These are phyloP conservation scores for Tylopilus sp. DNA, from an alignment of 768 basidiomycete genomes.

Conservation along the genomic window DNA sequence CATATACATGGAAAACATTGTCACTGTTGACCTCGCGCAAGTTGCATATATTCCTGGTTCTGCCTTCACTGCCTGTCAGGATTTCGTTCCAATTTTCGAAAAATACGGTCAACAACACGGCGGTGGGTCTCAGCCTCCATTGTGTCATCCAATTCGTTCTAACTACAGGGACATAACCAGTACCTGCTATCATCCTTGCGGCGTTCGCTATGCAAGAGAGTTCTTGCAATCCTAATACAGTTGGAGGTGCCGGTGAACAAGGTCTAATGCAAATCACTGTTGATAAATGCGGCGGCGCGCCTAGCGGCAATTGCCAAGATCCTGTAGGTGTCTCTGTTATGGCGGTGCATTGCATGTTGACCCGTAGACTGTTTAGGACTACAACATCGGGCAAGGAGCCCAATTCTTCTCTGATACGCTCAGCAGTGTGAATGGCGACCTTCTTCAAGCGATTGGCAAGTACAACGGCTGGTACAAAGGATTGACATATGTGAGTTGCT, in stretches of 20 bases:
- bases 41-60: slow-evolving; percentile 48
- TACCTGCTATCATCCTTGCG: slow-evolving; percentile 77
- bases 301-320: slow-evolving; percentile 41
- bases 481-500: slow-evolving; percentile 53
- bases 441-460: slow-evolving; percentile 57
- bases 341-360: background rate
- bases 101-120: slow-evolving; percentile 47
- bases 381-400: slow-evolving; percentile 68
- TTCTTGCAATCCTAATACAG: slow-evolving; percentile 59
- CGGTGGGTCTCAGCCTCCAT: slow-evolving; percentile 27
- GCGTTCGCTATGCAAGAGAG: slow-evolving; percentile 90
- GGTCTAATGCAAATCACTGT: slow-evolving; percentile 83
- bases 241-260: slow-evolving; percentile 78
- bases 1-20: slow-evolving; percentile 50
- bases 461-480: slow-evolving; percentile 73
- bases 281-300: slow-evolving; percentile 69
- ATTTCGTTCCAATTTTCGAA: slow-evolving; percentile 53
- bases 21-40: slow-evolving; percentile 41
- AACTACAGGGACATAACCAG: slow-evolving; percentile 19
- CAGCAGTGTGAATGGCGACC: slow-evolving; percentile 38
- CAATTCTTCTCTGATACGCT: slow-evolving; percentile 55
- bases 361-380: slow-evolving; percentile 42
- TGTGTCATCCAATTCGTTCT: background rate
- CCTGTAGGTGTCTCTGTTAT: slow-evolving; percentile 23
- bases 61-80: slow-evolving; percentile 59